Percentiles rank a stretch among this genome's conserved stretches.
phyloP scores from a whole-genome alignment of 306 rosid genomes.

The Delonix regia region DNA sequence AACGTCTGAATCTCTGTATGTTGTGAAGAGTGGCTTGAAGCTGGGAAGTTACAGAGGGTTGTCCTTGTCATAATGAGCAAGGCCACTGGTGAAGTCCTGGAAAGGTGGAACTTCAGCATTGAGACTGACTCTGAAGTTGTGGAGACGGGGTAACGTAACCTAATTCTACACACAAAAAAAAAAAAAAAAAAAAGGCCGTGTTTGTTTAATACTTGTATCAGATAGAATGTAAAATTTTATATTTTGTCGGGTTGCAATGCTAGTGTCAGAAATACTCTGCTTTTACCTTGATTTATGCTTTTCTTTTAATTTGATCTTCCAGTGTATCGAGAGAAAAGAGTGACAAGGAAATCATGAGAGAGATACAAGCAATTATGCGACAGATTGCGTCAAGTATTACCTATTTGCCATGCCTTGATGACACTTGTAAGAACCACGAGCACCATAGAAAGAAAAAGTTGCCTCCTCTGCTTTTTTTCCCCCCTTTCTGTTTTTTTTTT shows the following conservation, averaged over 20 bases:
- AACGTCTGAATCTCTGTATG: conserved; percentile 22
- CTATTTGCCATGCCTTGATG: conserved; percentile 96
- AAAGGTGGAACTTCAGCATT: conserved; percentile 98
- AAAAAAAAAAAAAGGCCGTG: too few species aligned
- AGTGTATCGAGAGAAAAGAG: conserved; percentile 92
- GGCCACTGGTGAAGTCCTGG: conserved; percentile 81
- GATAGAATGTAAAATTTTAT: neutral
- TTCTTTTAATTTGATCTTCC: conserved; percentile 8
- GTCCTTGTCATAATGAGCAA: conserved; percentile 87
- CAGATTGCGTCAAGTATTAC: conserved; percentile 99
- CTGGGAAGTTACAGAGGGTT: conserved; percentile 96
- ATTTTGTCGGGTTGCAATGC: neutral
- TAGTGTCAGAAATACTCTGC: neutral
- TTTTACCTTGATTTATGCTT: neutral
- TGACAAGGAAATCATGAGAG: conserved; percentile 99
- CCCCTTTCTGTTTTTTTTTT: neutral
- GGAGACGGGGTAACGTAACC: conserved; percentile 67
- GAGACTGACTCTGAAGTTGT: conserved; percentile 88
- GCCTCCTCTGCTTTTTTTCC: neutral
- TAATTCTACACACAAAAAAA: too few species aligned
- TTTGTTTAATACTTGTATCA: neutral
- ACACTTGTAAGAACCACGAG: conserved; percentile 65
- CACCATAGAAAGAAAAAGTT: neutral
- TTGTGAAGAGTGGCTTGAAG: conserved; percentile 91
- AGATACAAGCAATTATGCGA: conserved; percentile 97